Evolutionary conservation across 345 rosid genomes (phyloP).

Genomic region (Abelmoschus esculentus): DNA sequence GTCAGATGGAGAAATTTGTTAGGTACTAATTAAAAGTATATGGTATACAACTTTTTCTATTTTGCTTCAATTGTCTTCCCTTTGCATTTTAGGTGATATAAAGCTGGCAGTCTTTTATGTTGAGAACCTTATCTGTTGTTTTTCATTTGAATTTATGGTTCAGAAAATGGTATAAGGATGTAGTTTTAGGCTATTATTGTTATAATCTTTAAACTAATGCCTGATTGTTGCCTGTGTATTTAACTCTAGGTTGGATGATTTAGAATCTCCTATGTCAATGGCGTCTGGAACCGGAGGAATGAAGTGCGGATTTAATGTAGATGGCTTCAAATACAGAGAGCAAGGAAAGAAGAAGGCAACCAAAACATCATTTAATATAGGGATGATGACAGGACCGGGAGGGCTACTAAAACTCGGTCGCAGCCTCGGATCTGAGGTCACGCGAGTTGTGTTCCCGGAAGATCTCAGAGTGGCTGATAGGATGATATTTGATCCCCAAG

Average conservation of each 20-base stretch:
- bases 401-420: constrained; percentile 52
- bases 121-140: not conserved
- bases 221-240: not conserved
- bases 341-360: constrained; percentile 37
- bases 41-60: not conserved
- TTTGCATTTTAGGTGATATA: not conserved
- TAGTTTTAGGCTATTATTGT: not conserved
- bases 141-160: not conserved
- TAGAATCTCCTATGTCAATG: constrained; percentile 56
- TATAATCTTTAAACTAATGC: not conserved
- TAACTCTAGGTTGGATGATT: constrained; percentile 57
- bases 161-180: not conserved
- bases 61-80: not conserved
- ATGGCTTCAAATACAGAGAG: constrained; percentile 24
- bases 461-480: constrained; percentile 67
- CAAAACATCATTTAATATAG: constrained; percentile 46
- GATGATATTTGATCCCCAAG: constrained; percentile 72
- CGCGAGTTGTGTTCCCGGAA: constrained; percentile 67
- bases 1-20: constrained; percentile 67
- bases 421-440: constrained; percentile 40
- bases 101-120: too few relatives aligned
- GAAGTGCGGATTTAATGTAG: constrained; percentile 36
- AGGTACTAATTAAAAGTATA: constrained; percentile 30
- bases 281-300: constrained; percentile 27
- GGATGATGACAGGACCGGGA: constrained; percentile 53